phyloP scores from a whole-genome alignment of 2,329 filamentous ascomycete species.

The Lachnellula suecica region DNA sequence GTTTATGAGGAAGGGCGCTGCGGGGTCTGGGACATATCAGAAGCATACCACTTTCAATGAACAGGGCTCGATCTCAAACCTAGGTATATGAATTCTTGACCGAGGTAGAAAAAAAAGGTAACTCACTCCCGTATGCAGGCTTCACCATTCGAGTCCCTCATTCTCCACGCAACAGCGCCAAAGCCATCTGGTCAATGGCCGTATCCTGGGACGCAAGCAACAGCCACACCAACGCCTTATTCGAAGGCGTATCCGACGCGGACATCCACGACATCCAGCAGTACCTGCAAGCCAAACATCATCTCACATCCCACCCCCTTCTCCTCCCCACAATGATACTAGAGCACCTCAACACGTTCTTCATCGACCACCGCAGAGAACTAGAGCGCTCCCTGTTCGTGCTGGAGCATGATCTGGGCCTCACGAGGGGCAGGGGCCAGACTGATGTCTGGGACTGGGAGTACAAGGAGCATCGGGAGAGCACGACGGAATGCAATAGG shows the following conservation, averaged over 20 bases:
- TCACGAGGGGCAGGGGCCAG: conserved; percentile 1
- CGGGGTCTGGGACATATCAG: conserved; percentile 2
- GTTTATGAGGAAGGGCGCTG: conserved; percentile 3
- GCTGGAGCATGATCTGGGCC: neutral
- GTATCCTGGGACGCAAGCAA: conserved; percentile 3
- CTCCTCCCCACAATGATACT: conserved; percentile 5
- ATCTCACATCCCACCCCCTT: neutral
- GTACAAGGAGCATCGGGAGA: conserved; percentile 3
- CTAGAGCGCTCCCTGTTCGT: neutral
- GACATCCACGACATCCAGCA: conserved; percentile 1
- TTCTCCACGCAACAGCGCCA: conserved; percentile 1
- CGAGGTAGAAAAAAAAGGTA: too few relatives aligned
- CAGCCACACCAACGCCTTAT: neutral
- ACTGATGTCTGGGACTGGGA: conserved; percentile 11
- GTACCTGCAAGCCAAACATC: neutral
- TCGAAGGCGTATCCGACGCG: conserved; percentile 6
- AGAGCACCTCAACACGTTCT: conserved; percentile 1
- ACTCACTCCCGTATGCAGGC: neutral
- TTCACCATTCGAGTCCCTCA: conserved; percentile 9
- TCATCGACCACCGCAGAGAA: conserved; percentile 5
- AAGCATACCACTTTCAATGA: conserved; percentile 3
- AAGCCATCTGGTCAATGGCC: conserved; percentile 8
- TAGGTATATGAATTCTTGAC: too few relatives aligned
- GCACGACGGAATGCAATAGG: conserved; percentile 2
- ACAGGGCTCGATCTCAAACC: neutral